Percentiles rank a stretch among this genome's conserved stretches.
phyloP scores from a whole-genome alignment of 1,284 basidiomycete genomes.

The Xanthoconium separans region DNA sequence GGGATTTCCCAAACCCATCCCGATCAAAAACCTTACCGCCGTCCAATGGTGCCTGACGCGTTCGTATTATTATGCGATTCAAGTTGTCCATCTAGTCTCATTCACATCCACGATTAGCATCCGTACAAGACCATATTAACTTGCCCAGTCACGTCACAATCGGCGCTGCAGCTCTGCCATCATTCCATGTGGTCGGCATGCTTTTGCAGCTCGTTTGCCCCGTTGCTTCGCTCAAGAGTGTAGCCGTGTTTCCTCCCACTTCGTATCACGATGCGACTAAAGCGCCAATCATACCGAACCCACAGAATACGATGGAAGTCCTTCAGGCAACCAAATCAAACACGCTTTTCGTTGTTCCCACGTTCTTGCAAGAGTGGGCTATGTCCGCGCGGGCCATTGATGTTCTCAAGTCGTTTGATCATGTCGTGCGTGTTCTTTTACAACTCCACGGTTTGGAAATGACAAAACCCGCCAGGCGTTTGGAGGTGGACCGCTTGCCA shows the following conservation, averaged over 20 bases:
- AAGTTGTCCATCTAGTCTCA: neutral
- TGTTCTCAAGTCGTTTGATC: conserved; percentile 6
- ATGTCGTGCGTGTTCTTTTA: conserved; percentile 12
- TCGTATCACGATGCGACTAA: conserved; percentile 10
- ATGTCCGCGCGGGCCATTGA: conserved; percentile 6
- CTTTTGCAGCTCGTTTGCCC: conserved; percentile 16
- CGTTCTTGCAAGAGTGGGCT: conserved; percentile 23
- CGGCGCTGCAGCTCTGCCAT: conserved; percentile 12
- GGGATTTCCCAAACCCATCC: conserved; percentile 31
- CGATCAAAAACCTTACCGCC: conserved; percentile 11
- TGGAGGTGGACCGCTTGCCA: no score
- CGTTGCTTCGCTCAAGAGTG: conserved; percentile 10
- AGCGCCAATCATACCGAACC: conserved; percentile 19
- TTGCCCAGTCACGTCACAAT: conserved; percentile 1
- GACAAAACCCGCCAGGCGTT: neutral
- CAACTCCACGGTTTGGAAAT: neutral
- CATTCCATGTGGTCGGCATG: conserved; percentile 22
- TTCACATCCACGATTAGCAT: conserved; percentile 6
- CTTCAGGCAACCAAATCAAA: conserved; percentile 11
- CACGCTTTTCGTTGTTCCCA: conserved; percentile 13
- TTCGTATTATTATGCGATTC: conserved; percentile 2
- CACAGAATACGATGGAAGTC: conserved; percentile 19
- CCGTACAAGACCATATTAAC: conserved; percentile 8
- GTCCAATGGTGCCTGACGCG: conserved; percentile 19
- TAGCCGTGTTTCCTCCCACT: conserved; percentile 18